A percentile compares a stretch with the other conserved stretches of the same genome.
phyloP scores from a whole-genome alignment of 495 filamentous ascomycete species.

The Peziza echinospora region DNA sequence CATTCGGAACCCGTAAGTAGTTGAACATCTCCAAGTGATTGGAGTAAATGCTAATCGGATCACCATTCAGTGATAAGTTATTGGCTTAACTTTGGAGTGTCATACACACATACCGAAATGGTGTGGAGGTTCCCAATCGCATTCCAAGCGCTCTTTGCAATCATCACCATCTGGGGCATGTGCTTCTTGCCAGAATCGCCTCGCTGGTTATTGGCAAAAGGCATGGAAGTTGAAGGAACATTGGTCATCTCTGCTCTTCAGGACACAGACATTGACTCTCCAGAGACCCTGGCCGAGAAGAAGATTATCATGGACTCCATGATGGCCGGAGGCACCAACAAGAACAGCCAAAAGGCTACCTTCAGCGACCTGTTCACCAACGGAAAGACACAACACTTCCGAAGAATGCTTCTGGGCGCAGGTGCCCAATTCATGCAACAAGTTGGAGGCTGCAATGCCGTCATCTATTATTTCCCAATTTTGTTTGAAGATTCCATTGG shows the following conservation, averaged over 20 bases:
- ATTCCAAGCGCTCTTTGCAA: conserved; percentile 55
- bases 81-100: conserved; percentile 64
- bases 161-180: conserved; percentile 43
- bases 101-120: conserved; percentile 40
- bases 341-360: conserved; percentile 31
- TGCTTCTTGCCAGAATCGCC: conserved; percentile 53
- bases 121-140: conserved; percentile 67
- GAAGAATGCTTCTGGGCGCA: conserved; percentile 38
- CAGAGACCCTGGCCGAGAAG: conserved; percentile 32
- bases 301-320: conserved; percentile 44
- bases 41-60: not conserved
- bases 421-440: conserved; percentile 60
- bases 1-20: conserved; percentile 39
- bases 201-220: conserved; percentile 47
- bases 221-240: conserved; percentile 44
- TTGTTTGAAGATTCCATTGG: conserved; percentile 46
- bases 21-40: not conserved
- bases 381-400: conserved; percentile 44
- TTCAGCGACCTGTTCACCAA: conserved; percentile 35
- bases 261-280: conserved; percentile 35
- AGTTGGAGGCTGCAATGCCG: conserved; percentile 46
- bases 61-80: conserved; percentile 39
- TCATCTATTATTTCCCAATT: conserved; percentile 68
- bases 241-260: conserved; percentile 47
- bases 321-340: conserved; percentile 31